Conservation (phyloP, 2,329 filamentous ascomycete genomes). For the Ophiostoma himal-ulmi region DNA sequence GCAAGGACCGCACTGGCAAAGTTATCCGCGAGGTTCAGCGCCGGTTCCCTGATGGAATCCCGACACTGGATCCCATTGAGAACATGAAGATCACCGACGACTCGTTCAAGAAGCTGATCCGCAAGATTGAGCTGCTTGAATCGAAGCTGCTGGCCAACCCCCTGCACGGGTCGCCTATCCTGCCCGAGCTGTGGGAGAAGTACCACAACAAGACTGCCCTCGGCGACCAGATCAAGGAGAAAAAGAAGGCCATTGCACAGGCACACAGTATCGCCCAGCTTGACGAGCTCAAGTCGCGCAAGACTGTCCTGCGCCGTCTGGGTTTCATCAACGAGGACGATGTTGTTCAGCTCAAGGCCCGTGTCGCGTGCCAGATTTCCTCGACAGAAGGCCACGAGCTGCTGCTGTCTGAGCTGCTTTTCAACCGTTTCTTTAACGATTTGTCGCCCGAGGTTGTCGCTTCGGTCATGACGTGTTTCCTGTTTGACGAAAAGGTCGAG, state of each 20-base stretch:
- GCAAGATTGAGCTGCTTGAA: constrained; percentile 96
- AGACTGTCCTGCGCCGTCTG: constrained; percentile 86
- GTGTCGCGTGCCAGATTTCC: constrained; percentile 95
- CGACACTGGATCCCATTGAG: constrained; percentile 85
- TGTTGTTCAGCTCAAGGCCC: constrained; percentile 92
- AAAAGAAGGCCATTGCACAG: constrained; percentile 79
- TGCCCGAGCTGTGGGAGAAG: constrained; percentile 79
- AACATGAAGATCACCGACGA: constrained; percentile 95
- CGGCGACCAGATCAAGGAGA: constrained; percentile 72
- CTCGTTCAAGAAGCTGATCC: constrained; percentile 82
- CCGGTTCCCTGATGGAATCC: constrained; percentile 87
- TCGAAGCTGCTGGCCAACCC: constrained; percentile 83
- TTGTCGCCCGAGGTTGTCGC: constrained; percentile 82
- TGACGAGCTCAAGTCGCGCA: constrained; percentile 92
- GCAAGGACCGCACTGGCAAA: constrained; percentile 62
- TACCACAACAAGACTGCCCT: constrained; percentile 76
- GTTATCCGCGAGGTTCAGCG: constrained; percentile 71
- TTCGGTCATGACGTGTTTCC: constrained; percentile 83
- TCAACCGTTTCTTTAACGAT: constrained; percentile 98
- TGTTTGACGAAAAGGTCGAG: constrained; percentile 93
- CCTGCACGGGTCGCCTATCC: constrained; percentile 79
- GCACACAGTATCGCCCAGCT: constrained; percentile 86
- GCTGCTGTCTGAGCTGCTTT: constrained; percentile 84
- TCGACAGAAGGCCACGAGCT: constrained; percentile 87
- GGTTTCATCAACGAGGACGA: constrained; percentile 94